Conservation (phyloP, 2,329 filamentous ascomycete genomes). For the Colletotrichum acutatum region DNA sequence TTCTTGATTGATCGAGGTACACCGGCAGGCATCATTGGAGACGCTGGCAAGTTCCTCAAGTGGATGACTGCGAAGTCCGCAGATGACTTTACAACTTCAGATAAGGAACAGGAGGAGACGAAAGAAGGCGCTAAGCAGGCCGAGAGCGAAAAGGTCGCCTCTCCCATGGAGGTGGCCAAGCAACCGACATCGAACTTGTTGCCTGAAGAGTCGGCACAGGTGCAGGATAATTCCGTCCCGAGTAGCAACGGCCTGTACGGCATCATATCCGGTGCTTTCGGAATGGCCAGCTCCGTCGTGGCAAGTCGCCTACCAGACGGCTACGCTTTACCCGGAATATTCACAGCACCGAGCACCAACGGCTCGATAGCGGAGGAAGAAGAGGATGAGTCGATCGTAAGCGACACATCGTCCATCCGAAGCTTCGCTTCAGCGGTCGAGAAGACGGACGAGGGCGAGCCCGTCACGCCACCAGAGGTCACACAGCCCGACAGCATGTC, state of each 20-base stretch:
- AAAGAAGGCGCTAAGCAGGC: conserved; percentile 42
- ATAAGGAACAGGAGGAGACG: conserved; percentile 23
- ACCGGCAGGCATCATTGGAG: conserved; percentile 80
- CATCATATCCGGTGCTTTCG: conserved; percentile 65
- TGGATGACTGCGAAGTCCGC: conserved; percentile 67
- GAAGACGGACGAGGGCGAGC: conserved; percentile 43
- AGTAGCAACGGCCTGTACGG: conserved; percentile 63
- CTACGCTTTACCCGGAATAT: conserved; percentile 40
- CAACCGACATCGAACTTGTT: conserved; percentile 48
- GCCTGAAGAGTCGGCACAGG: conserved; percentile 33
- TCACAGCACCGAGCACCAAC: conserved; percentile 40
- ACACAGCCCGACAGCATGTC: conserved; percentile 34
- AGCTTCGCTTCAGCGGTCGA: conserved; percentile 63
- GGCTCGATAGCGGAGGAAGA: conserved; percentile 45
- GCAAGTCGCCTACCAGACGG: conserved; percentile 50
- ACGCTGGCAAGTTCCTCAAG: conserved; percentile 83
- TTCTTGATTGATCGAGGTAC: conserved; percentile 94
- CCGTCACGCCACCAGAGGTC: conserved; percentile 21
- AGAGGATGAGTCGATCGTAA: conserved; percentile 44
- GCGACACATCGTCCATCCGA: conserved; percentile 57
- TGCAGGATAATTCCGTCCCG: conserved; percentile 46
- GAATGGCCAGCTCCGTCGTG: conserved; percentile 59
- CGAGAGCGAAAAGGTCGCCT: conserved; percentile 43
- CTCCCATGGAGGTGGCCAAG: conserved; percentile 39
- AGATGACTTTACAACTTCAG: conserved; percentile 45